These are phyloP conservation scores for Phalaenopsis hybrid DNA, from an alignment of 116 monocot genomes.

Conservation along the genomic window DNA sequence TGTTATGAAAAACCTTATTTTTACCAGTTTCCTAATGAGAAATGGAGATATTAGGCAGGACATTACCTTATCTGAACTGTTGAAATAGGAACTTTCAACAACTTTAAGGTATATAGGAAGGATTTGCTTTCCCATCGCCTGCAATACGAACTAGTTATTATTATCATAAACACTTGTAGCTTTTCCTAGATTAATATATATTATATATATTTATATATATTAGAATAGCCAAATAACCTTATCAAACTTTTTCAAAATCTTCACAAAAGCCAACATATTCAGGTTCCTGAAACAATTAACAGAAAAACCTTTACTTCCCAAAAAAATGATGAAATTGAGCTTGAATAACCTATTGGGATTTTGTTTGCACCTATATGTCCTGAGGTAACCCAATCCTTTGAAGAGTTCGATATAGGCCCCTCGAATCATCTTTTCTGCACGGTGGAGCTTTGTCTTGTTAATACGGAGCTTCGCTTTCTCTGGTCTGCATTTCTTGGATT, in stretches of 20 bases:
- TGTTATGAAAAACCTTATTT: not conserved
- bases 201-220: not conserved
- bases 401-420: constrained; percentile 88
- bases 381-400: constrained; percentile 82
- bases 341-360: not conserved
- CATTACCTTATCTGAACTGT: constrained; percentile 81
- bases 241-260: constrained; percentile 97
- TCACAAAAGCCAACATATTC: constrained; percentile 96
- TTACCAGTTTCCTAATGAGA: not conserved
- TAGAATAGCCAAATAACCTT: constrained; percentile 39
- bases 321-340: not conserved
- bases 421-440: constrained; percentile 94
- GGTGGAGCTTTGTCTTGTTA: constrained; percentile 80
- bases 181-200: not conserved
- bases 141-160: constrained; percentile 10
- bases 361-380: constrained; percentile 52
- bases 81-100: constrained; percentile 97
- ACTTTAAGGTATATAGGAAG: constrained; percentile 77
- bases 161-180: not conserved
- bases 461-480: constrained; percentile 45
- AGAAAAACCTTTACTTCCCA: not conserved
- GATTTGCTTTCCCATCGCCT: constrained; percentile 72
- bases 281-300: constrained; percentile 47
- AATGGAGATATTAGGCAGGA: constrained; percentile 7
- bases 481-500: constrained; percentile 42